These are phyloP conservation scores for Rhizoclosmatium sp. DNA, from an alignment of 192 early-diverging fungal species.

Conservation along the genomic window DNA sequence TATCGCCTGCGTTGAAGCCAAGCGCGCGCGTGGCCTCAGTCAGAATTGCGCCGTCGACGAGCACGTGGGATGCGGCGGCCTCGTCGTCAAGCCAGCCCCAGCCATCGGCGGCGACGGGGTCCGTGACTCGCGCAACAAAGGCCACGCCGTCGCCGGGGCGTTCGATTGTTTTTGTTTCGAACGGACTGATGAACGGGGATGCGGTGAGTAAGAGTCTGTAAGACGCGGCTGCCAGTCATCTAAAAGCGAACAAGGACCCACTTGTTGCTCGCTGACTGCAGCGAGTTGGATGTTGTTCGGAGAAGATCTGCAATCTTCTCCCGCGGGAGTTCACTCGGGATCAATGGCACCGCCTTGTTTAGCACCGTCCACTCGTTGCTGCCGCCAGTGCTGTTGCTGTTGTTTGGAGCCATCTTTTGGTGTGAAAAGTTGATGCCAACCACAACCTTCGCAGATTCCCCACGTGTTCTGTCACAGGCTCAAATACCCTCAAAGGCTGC, in stretches of 20 bases:
- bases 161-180: neutral
- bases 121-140: slow-evolving; percentile 2
- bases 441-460: neutral
- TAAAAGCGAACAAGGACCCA: neutral
- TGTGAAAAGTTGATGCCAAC: neutral
- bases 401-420: neutral
- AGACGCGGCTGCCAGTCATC: neutral
- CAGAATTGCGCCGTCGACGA: slow-evolving; percentile 25
- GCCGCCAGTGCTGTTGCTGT: neutral
- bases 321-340: neutral
- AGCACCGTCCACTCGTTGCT: neutral
- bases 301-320: neutral
- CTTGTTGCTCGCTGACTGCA: neutral
- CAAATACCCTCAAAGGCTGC: neutral
- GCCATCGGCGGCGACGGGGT: neutral
- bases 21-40: slow-evolving; percentile 11
- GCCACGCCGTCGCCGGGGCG: neutral
- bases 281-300: neutral
- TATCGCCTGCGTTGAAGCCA: neutral
- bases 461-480: neutral
- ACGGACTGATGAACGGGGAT: neutral
- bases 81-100: slow-evolving; percentile 24
- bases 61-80: neutral
- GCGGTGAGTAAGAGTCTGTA: neutral
- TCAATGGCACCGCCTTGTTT: neutral